Evolutionary conservation across 2,329 filamentous ascomycete species (phyloP), one percentile per base, ranked within the genome.

Genomic region (Hymenoscyphus linearis): DNA sequence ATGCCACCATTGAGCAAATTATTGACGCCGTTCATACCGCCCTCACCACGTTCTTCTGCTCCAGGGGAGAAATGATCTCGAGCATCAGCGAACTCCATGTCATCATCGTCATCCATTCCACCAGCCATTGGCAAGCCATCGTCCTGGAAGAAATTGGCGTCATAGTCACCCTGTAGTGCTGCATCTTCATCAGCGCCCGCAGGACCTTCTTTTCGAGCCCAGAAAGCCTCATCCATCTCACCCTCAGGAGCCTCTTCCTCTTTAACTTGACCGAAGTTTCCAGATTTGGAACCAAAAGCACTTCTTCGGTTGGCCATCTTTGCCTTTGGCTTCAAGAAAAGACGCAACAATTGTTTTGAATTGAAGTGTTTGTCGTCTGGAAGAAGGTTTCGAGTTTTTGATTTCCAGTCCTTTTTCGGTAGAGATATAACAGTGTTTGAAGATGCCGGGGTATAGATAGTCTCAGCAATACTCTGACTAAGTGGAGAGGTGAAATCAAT

Each of bases 341-440:
- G 82, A 57, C 86, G 89, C 6, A 98, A 80, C 0, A 99, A 80
- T 66, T 96, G 91, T 72, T 89, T 90, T 9, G 93, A 98, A 77
- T 93, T 96, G 79, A 99, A 98, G 74, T 98, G 93, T 76, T 97
- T 97, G 77, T 99, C 95, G 71, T 99, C 95, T 2, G 96, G 93
- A 4, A 99, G 85, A 2, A 99, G 82, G 72, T 99, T 96, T 55
- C 91, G 85, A 1, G 89, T 92, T 75, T 96, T 96, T 44, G 91
- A 95, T 74, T 91, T 95, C 91, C 93, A 96, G 74, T 98, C 92
- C 67, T 93, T 91, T 78, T 96, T 97, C 18, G 93, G 89, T 67
- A 99, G 75, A 54, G 86, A 91, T 67, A 98, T 96, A 44, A 86
- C 83, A 3, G 89, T 84, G 72, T 92, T 96, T 58, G 87, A 91